Base-by-base conservation (phyloP, 345 rosid species). In the Linum tenue region DNA sequence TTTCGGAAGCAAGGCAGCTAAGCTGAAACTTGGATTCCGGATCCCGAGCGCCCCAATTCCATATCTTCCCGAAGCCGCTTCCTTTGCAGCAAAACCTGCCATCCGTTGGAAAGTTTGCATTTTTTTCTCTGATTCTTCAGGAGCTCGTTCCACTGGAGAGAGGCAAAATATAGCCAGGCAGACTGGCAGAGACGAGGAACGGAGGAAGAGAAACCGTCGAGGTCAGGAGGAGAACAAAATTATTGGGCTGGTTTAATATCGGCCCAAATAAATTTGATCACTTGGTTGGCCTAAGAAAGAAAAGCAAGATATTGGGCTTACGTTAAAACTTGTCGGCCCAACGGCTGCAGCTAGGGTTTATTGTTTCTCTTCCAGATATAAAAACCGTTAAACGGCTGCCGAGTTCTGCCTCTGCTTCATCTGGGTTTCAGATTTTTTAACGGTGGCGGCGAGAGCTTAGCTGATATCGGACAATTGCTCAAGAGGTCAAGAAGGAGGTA, bases 1-100 rank as follows among this genome's bases (percentile, higher is more conserved):
- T 72, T 17, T 81, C 69, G 2, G 86, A 81, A 22, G 82, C 63
- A 44, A n/a, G 77, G 36, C 42, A 56, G 16, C 0, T 64, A 36
- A 48, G 14, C 53, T 10, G 3, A 15, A 48, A 48, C 53, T 15
- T 12, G 3, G 12, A 48, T 48, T 48, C 53, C 2, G 1, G 14
- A 12, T 48, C 11, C 53, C 53, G 3, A 48, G 14, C 31, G 31
- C 31, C 14, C 53, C 53, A 48, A 5, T 6, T 6, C 53, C 53
- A 48, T 48, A 48, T 48, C 53, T 48, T 2, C 11, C 14, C 3
- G 14, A 1, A 48, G 3, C 11, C 9, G 53, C 53, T 48, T 48
- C 53, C 11, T 48, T 48, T 3, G 53, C 53, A 48, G 53, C 7
- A 15, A 48, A 48, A 6, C 53, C 53, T 48, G 53, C 53, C 9